phyloP scores from a whole-genome alignment of 768 basidiomycete genomes.

The Russula griseocarnosa region DNA sequence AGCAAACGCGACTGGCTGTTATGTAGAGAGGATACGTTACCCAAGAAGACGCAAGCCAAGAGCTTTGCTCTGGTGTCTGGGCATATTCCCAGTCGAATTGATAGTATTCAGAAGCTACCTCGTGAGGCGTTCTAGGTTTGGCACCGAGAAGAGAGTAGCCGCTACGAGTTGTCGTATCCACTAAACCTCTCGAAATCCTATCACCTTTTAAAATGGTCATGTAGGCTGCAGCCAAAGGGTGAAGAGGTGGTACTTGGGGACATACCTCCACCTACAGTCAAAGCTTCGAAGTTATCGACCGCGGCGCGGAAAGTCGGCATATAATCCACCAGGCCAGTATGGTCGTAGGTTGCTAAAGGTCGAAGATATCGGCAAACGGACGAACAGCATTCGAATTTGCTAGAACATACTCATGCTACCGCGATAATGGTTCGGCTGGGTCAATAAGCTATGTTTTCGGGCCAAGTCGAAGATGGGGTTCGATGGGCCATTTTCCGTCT shows the following conservation, averaged over 20 bases:
- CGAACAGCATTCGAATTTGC: neutral
- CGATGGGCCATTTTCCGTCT: constrained; percentile 44
- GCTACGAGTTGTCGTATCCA: constrained; percentile 52
- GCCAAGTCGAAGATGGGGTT: constrained; percentile 62
- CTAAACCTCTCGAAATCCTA: constrained; percentile 44
- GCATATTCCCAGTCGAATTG: constrained; percentile 47
- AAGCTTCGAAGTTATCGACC: constrained; percentile 38
- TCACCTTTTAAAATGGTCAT: constrained; percentile 36
- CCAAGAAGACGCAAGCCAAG: constrained; percentile 62
- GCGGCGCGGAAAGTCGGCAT: constrained; percentile 43
- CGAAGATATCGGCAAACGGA: neutral
- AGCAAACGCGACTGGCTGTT: constrained; percentile 30
- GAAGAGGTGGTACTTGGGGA: neutral
- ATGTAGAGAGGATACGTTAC: constrained; percentile 36
- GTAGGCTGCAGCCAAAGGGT: neutral
- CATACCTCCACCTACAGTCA: constrained; percentile 47
- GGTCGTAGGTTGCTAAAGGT: constrained; percentile 50
- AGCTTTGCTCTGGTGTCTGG: constrained; percentile 59
- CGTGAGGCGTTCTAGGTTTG: constrained; percentile 44
- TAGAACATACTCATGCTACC: constrained; percentile 40
- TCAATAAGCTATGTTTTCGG: constrained; percentile 50
- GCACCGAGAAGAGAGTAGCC: constrained; percentile 52
- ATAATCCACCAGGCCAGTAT: constrained; percentile 48
- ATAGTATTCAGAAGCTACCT: constrained; percentile 54
- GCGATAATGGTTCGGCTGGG: constrained; percentile 44